Base-by-base conservation (phyloP, 768 basidiomycete genomes). In the Boletales sp. region DNA sequence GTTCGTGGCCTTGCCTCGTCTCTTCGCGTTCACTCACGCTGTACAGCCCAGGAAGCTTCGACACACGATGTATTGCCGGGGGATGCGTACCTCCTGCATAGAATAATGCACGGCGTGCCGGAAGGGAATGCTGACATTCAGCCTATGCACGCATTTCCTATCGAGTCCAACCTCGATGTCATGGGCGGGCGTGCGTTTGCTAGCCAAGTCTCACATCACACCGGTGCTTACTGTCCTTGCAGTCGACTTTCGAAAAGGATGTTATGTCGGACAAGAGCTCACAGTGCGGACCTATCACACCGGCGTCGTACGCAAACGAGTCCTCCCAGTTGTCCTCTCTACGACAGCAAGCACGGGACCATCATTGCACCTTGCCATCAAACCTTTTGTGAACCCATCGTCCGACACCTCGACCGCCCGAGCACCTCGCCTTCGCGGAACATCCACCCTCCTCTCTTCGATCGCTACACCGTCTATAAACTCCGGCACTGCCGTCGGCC, bases 231-330 rank as follows among this genome's bases (percentile, higher is more conserved):
- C 13, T 41, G 54, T 54, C 21, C 55, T 28, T 42, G 25, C 76
- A 87, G 94, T 98, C 64, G 93, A 97, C 69, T 97, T 96, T 67
- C 76, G 90, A 49, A 99, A 99, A 72, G 96, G 96, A 3, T 99
- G 96, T 64, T 98, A 97, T 63, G 86, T 98, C 6, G 96, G 96
- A 9, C 96, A 99, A 74, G 96, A 98, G 61, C 75, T 98, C 36
- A 97, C 94, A 0, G 94, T 96, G 7, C 82, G 96, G 45, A 97
- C 95, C 34, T 95, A 95, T 67, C 93, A 97, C 66, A 97, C 88
- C 7, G 96, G 96, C 11, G 77, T 87, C 25, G 74, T 96, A 38
- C 78, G 96, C 54, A 98, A 97, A 67, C 83, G 96, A 12, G 88
- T 94, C 31, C 70, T 93, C 11, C 94, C 94, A 2, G 80, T 97